Conservation (phyloP, 352 stramenopile species). For the Phytophthora sp. region DNA sequence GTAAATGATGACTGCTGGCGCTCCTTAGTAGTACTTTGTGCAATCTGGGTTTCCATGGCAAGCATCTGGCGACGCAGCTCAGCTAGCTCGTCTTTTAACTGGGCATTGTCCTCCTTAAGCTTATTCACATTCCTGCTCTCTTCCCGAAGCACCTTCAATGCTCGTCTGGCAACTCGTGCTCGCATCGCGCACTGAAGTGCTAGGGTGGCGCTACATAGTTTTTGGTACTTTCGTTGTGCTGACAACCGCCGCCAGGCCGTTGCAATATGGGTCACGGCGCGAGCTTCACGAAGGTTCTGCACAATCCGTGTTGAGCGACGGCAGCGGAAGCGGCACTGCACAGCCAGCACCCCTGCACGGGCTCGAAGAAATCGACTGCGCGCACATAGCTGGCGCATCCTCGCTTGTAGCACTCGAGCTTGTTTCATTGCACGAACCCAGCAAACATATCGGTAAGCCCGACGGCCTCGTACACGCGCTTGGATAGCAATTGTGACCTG, state of each 20-base stretch:
- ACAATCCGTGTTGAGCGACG: conserved; percentile 36
- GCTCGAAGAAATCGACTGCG: conserved; percentile 48
- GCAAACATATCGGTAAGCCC: conserved; percentile 38
- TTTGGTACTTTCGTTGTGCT: conserved; percentile 36
- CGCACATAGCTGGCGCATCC: conserved; percentile 47
- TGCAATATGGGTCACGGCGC: conserved; percentile 47
- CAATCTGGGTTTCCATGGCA: conserved; percentile 50
- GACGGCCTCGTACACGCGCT: conserved; percentile 40
- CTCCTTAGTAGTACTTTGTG: conserved; percentile 21
- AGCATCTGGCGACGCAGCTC: conserved; percentile 64
- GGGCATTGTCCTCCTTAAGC: conserved; percentile 77
- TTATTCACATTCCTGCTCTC: conserved; percentile 80
- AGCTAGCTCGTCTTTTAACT: conserved; percentile 69
- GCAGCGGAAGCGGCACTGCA: conserved; percentile 63
- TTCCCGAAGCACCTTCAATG: conserved; percentile 51
- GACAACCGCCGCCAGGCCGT: conserved; percentile 46
- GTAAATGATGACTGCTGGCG: conserved; percentile 18
- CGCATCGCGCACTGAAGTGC: conserved; percentile 66
- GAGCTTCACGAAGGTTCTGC: conserved; percentile 47
- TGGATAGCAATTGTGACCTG: conserved; percentile 53
- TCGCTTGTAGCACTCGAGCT: conserved; percentile 51
- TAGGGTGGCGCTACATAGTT: conserved; percentile 39
- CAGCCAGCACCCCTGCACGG: conserved; percentile 41
- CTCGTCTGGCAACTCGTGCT: conserved; percentile 38
- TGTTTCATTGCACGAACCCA: conserved; percentile 49